Percentiles rank a stretch among this genome's conserved stretches.
These are phyloP conservation scores for Mesembryanthemum crystallinum DNA, from an alignment of 148 eudicot species.

Conservation along the genomic window DNA sequence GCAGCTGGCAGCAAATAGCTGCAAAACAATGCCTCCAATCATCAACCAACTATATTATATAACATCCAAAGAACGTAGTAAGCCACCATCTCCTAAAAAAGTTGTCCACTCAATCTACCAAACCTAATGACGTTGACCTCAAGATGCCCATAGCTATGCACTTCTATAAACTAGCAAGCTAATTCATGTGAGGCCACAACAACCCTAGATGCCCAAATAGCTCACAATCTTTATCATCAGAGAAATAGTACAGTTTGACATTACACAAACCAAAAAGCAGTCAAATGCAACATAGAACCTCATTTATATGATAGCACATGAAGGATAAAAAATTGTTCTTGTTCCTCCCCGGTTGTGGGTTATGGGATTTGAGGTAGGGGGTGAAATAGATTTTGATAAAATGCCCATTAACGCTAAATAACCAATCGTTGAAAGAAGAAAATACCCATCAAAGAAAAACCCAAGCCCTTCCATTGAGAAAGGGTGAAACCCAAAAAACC, in stretches of 20 bases:
- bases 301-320: background rate
- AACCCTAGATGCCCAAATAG: constrained; percentile 24
- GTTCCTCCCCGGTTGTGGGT: background rate
- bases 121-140: constrained; percentile 33
- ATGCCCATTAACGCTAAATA: constrained; percentile 2
- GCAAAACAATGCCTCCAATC: constrained; percentile 2
- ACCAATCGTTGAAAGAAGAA: constrained; percentile 4
- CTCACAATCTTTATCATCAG: constrained; percentile 26
- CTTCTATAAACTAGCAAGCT: constrained; percentile 17
- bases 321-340: background rate
- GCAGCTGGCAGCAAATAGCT: constrained; percentile 7
- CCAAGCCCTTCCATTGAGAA: background rate
- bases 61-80: constrained; percentile 19
- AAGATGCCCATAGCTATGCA: constrained; percentile 24
- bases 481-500: background rate
- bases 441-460: constrained; percentile 11
- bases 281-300: constrained; percentile 22
- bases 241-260: background rate
- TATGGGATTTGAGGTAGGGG: constrained; percentile 13
- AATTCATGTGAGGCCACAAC: constrained; percentile 24
- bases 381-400: constrained; percentile 8
- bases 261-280: constrained; percentile 2
- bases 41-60: background rate
- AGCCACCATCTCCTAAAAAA: constrained; percentile 27
- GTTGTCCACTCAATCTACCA: constrained; percentile 16